Conservation (phyloP, 352 stramenopile species). For the Globisporangium iwayamae region DNA sequence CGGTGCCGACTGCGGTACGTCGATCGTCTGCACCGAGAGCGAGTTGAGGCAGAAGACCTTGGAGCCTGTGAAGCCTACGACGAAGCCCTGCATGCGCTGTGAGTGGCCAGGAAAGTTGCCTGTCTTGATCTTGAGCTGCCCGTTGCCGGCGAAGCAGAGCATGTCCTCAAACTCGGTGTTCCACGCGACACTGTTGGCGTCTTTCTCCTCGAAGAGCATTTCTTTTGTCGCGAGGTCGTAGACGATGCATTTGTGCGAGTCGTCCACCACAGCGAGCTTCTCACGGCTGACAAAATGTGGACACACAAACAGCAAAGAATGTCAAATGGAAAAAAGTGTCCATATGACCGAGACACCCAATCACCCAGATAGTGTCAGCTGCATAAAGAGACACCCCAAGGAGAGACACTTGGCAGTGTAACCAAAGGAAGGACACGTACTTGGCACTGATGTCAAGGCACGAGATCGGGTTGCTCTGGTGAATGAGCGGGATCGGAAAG, state of each 20-base stretch:
- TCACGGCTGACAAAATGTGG: conserved; percentile 42
- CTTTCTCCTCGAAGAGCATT: conserved; percentile 82
- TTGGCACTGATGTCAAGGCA: conserved; percentile 88
- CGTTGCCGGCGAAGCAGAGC: conserved; percentile 90
- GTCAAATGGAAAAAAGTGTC: not conserved
- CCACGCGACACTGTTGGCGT: conserved; percentile 90
- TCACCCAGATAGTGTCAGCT: not conserved
- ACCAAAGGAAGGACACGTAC: conserved; percentile 26
- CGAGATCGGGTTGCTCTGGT: conserved; percentile 81
- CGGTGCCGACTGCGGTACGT: conserved; percentile 87
- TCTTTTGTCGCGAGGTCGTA: conserved; percentile 91
- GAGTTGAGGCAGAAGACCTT: conserved; percentile 92
- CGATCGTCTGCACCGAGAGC: conserved; percentile 83
- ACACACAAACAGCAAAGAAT: not conserved
- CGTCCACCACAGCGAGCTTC: conserved; percentile 91
- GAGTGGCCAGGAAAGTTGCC: conserved; percentile 85
- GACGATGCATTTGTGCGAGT: conserved; percentile 86
- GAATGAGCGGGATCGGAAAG: conserved; percentile 92
- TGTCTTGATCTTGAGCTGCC: conserved; percentile 90
- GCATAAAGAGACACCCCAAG: not conserved
- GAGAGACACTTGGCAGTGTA: not conserved
- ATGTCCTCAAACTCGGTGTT: conserved; percentile 95
- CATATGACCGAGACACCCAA: conserved; percentile 10
- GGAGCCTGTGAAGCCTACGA: conserved; percentile 90
- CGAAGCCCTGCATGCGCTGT: conserved; percentile 90